These are phyloP conservation scores for Ophiostoma montium DNA, from an alignment of 2,329 filamentous ascomycete species.

Conservation along the genomic window DNA sequence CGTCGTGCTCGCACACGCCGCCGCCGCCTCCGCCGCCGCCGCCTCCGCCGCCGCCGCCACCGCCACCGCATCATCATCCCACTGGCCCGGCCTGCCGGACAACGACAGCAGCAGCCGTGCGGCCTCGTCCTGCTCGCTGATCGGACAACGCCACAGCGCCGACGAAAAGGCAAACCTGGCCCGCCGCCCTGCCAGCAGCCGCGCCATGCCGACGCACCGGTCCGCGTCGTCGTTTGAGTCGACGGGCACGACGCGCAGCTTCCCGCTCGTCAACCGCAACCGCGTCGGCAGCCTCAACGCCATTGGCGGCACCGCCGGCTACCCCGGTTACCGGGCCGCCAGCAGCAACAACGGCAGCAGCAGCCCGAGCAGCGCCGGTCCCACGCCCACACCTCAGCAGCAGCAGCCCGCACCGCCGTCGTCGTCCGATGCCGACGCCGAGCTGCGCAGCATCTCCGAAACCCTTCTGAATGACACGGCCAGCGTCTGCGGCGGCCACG, in stretches of 20 bases:
- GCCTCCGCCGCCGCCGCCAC: neutral
- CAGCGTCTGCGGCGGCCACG: slow-evolving; percentile 24
- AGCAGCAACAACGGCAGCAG: slow-evolving; percentile 12
- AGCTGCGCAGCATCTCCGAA: slow-evolving; percentile 33
- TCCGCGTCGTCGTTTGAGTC: slow-evolving; percentile 45
- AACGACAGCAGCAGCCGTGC: no score
- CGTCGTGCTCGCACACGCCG: neutral
- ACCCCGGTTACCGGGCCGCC: slow-evolving; percentile 18
- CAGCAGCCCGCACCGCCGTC: neutral
- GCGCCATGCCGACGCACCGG: slow-evolving; percentile 29
- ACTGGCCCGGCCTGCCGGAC: neutral
- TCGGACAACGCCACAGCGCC: no score
- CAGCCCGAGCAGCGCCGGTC: neutral
- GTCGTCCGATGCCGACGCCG: slow-evolving; percentile 26
- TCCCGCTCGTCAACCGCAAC: slow-evolving; percentile 35
- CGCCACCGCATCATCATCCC: neutral
- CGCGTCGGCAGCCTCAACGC: slow-evolving; percentile 6
- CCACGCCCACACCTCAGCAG: neutral
- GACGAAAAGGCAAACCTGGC: slow-evolving; percentile 6
- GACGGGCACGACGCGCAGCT: slow-evolving; percentile 44
- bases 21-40: neutral
- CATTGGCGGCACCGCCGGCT: slow-evolving; percentile 21
- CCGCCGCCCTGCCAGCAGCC: slow-evolving; percentile 29
- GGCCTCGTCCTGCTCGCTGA: no score
- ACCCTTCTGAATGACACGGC: slow-evolving; percentile 34